Conservation (phyloP, 2,329 filamentous ascomycete genomes). For the Colletotrichum musae region DNA sequence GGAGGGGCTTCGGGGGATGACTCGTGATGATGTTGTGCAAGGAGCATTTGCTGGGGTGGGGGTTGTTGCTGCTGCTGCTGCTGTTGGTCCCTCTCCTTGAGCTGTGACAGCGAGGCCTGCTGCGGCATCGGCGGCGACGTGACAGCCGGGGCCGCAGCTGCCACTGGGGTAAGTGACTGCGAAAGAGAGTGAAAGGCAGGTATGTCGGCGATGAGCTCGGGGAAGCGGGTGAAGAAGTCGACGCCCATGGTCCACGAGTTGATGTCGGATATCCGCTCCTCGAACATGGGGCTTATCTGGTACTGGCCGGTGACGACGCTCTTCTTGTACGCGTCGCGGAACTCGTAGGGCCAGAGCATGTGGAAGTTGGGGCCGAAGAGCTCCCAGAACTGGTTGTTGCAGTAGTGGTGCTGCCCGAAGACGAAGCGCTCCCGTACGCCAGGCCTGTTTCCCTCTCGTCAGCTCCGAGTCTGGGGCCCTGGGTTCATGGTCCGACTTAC, state of each 20-base stretch:
- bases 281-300: slow-evolving; percentile 45
- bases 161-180: slow-evolving; percentile 7
- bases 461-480: not conserved
- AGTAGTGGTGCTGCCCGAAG: slow-evolving; percentile 49
- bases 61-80: not conserved
- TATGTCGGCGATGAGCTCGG: slow-evolving; percentile 51
- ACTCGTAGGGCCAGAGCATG: slow-evolving; percentile 46
- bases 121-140: slow-evolving; percentile 5
- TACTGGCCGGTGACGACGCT: slow-evolving; percentile 46
- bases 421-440: slow-evolving; percentile 49
- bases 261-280: slow-evolving; percentile 46
- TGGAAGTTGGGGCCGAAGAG: slow-evolving; percentile 44
- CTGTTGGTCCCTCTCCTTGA: slow-evolving; percentile 22
- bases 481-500: slow-evolving; percentile 33
- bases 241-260: slow-evolving; percentile 48
- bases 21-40: slow-evolving; percentile 1
- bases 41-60: not conserved
- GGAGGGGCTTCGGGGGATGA: not conserved
- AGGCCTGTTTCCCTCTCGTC: slow-evolving; percentile 42
- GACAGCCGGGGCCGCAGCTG: not conserved
- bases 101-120: slow-evolving; percentile 25
- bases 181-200: slow-evolving; percentile 39
- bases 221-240: slow-evolving; percentile 47
- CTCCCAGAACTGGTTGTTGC: slow-evolving; percentile 49
- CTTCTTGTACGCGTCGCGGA: slow-evolving; percentile 47